These are phyloP conservation scores for Colletotrichum eleusines DNA, from an alignment of 2,329 filamentous ascomycete species.

Conservation along the genomic window DNA sequence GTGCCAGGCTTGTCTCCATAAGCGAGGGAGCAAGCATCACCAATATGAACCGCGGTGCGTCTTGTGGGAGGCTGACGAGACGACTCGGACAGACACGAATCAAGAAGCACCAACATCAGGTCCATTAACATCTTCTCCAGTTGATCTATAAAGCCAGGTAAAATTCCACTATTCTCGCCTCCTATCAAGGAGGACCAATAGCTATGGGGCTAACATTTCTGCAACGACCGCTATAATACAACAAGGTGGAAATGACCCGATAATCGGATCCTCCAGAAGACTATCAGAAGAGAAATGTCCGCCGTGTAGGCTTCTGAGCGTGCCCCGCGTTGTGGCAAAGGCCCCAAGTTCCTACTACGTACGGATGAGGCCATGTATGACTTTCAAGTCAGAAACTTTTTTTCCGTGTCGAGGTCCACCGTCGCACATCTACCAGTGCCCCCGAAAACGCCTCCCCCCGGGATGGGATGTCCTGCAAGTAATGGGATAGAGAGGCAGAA, in stretches of 20 bases:
- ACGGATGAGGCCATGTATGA: slow-evolving; percentile 7
- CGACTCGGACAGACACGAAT: neutral
- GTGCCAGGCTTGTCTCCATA: neutral
- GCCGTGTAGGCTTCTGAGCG: neutral
- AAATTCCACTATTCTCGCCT: slow-evolving; percentile 16
- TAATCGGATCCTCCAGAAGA: slow-evolving; percentile 10
- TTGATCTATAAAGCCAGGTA: slow-evolving; percentile 8
- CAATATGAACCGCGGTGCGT: neutral
- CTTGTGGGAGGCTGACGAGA: neutral
- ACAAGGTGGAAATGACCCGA: slow-evolving; percentile 11
- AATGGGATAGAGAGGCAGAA: slow-evolving; percentile 17
- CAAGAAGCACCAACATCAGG: neutral
- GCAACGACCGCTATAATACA: slow-evolving; percentile 42
- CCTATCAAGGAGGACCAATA: slow-evolving; percentile 18
- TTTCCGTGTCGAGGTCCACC: slow-evolving; percentile 31
- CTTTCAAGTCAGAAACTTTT: slow-evolving; percentile 38
- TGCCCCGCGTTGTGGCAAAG: neutral
- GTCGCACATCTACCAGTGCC: slow-evolving; percentile 32
- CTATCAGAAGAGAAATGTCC: slow-evolving; percentile 28
- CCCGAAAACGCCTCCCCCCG: slow-evolving; percentile 34
- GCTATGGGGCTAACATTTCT: slow-evolving; percentile 35
- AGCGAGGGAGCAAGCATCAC: neutral
- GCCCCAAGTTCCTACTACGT: slow-evolving; percentile 2
- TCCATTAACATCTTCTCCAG: neutral
- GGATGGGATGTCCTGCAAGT: slow-evolving; percentile 28